These are phyloP conservation scores for Hyphochytrium catenoides DNA, from an alignment of 352 stramenopile genomes.

Conservation along the genomic window DNA sequence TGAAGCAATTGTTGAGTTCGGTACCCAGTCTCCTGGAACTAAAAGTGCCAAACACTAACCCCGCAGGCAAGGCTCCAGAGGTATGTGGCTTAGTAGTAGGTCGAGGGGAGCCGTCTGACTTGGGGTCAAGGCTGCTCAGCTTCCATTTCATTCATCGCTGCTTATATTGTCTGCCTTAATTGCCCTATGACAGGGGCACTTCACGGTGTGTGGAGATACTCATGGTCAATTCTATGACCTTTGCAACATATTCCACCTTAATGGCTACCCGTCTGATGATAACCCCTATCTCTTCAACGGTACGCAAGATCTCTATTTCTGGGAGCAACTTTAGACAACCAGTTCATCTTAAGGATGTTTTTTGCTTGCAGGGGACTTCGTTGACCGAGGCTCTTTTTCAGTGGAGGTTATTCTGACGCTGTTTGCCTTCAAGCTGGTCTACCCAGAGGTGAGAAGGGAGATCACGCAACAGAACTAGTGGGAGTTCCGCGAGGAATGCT, in stretches of 20 bases:
- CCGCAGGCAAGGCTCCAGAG: constrained; percentile 10
- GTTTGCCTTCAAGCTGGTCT: constrained; percentile 87
- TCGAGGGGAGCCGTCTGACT: constrained; percentile 1
- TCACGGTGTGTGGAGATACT: constrained; percentile 94
- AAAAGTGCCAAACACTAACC: constrained; percentile 15
- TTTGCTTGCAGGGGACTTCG: constrained; percentile 63
- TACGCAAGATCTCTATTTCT: not conserved
- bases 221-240: constrained; percentile 99
- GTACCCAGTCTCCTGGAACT: constrained; percentile 74
- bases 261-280: constrained; percentile 73
- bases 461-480: too few relatives aligned
- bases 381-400: constrained; percentile 93
- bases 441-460: constrained; percentile 49
- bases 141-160: too few relatives aligned
- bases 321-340: too few relatives aligned
- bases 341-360: too few relatives aligned
- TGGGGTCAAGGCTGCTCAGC: too few relatives aligned
- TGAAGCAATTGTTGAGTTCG: constrained; percentile 67
- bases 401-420: constrained; percentile 95
- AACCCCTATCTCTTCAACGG: constrained; percentile 99
- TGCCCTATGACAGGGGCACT: too few relatives aligned
- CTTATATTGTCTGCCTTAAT: too few relatives aligned
- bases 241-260: constrained; percentile 97
- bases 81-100: constrained; percentile 1
- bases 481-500: too few relatives aligned